phyloP scores from a whole-genome alignment of 1,284 basidiomycete genomes.

The Ganoderma multipileum region DNA sequence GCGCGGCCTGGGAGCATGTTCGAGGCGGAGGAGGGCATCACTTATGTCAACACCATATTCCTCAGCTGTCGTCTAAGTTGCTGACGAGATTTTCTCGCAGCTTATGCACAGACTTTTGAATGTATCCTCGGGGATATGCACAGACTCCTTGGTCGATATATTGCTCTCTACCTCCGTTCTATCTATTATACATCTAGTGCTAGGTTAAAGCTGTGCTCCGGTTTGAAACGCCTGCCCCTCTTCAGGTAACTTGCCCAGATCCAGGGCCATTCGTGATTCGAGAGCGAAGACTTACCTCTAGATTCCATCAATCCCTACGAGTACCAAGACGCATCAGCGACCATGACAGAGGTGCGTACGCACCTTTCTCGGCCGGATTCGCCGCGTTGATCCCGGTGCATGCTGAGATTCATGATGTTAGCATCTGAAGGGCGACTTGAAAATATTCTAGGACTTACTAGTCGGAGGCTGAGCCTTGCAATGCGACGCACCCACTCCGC shows the following conservation, averaged over 20 bases:
- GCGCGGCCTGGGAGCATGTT: constrained; percentile 51
- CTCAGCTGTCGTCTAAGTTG: not conserved
- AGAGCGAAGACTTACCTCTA: not conserved
- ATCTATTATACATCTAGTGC: not conserved
- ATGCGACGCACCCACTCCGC: too few species aligned
- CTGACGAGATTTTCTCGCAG: not conserved
- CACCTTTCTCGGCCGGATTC: not conserved
- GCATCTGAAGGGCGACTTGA: not conserved
- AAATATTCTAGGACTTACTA: not conserved
- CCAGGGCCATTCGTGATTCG: not conserved
- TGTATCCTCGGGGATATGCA: not conserved
- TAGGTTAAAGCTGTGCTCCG: not conserved
- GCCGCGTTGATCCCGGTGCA: not conserved
- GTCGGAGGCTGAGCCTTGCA: constrained; percentile 16
- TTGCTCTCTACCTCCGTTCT: not conserved
- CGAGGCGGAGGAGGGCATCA: constrained; percentile 32
- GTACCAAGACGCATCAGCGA: not conserved
- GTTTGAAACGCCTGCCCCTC: not conserved
- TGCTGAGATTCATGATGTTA: not conserved
- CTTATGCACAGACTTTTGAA: not conserved
- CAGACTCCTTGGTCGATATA: not conserved
- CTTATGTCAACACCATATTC: constrained; percentile 30
- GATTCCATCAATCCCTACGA: not conserved
- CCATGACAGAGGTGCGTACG: not conserved
- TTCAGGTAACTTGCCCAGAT: not conserved